phyloP scores from a whole-genome alignment of 305 asterid species.

The Solanum aculeatissimum region DNA sequence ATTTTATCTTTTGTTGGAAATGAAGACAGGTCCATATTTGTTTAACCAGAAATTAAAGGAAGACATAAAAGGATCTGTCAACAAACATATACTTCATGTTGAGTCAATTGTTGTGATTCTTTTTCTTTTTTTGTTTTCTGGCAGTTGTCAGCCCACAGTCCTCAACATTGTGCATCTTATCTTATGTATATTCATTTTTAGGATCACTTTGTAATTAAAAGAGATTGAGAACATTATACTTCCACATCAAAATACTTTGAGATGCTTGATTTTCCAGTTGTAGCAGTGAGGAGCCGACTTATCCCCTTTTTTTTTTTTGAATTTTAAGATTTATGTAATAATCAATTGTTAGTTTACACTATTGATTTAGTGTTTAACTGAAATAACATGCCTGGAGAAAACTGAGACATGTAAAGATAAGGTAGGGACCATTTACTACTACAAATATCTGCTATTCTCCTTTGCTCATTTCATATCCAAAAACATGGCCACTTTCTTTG shows the following conservation, averaged over 20 bases:
- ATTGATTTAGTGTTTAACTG: not conserved
- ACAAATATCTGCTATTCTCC: constrained; percentile 13
- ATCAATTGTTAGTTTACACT: not conserved
- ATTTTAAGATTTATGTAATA: not conserved
- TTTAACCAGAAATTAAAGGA: not conserved
- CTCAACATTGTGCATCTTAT: constrained; percentile 8
- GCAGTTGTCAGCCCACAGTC: constrained; percentile 12
- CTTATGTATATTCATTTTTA: constrained; percentile 12
- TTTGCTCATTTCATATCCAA: not conserved
- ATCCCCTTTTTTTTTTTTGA: not conserved
- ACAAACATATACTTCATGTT: not conserved
- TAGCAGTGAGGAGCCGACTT: not conserved
- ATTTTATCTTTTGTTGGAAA: not conserved
- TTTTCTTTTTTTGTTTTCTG: not conserved
- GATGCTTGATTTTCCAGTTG: not conserved
- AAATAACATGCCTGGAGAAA: not conserved
- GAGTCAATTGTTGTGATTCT: constrained; percentile 17
- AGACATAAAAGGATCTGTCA: constrained; percentile 2
- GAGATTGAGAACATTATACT: not conserved
- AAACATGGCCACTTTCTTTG: constrained; percentile 57
- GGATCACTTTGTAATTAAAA: constrained; percentile 5
- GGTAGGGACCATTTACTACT: constrained; percentile 34
- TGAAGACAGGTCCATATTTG: not conserved
- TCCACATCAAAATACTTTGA: not conserved
- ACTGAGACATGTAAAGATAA: constrained; percentile 32